Conservation (phyloP, 176 grass and related monocot genomes). For the Stipa capillata region DNA sequence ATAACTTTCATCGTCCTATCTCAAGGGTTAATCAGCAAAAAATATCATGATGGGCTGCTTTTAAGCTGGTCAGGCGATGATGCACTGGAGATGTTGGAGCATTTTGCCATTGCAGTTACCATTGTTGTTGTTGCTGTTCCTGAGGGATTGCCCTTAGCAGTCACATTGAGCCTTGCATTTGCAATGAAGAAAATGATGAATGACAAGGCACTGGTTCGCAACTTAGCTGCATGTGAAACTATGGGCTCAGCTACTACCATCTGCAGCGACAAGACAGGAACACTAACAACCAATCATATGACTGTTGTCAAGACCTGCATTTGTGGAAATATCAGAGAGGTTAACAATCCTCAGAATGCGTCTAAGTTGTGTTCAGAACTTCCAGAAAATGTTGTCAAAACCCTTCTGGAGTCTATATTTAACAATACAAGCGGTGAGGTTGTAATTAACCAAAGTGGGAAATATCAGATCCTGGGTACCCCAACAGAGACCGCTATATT, state of each 20-base stretch:
- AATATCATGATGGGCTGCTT: conserved; percentile 34
- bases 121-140: conserved; percentile 98
- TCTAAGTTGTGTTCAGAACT: conserved; percentile 62
- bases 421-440: conserved; percentile 94
- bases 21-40: conserved; percentile 54
- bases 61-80: conserved; percentile 84
- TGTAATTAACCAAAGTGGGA: conserved; percentile 58
- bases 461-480: conserved; percentile 76
- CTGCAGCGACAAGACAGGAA: conserved; percentile 96
- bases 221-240: conserved; percentile 96
- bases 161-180: conserved; percentile 92
- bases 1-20: conserved; percentile 91
- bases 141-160: conserved; percentile 92
- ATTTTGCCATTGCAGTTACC: conserved; percentile 97
- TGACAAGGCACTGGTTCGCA: conserved; percentile 86
- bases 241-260: conserved; percentile 98
- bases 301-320: conserved; percentile 90
- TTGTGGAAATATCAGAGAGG: conserved; percentile 59
- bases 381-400: conserved; percentile 49
- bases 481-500: conserved; percentile 88
- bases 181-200: conserved; percentile 99
- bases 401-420: conserved; percentile 84
- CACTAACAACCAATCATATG: conserved; percentile 94
- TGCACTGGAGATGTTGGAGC: conserved; percentile 71
- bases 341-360: conserved; percentile 35